Percentiles rank a stretch among this genome's conserved stretches.
Evolutionary conservation across 139 green algal genomes (phyloP).

Genomic region (Diplosphaera chodatii): DNA sequence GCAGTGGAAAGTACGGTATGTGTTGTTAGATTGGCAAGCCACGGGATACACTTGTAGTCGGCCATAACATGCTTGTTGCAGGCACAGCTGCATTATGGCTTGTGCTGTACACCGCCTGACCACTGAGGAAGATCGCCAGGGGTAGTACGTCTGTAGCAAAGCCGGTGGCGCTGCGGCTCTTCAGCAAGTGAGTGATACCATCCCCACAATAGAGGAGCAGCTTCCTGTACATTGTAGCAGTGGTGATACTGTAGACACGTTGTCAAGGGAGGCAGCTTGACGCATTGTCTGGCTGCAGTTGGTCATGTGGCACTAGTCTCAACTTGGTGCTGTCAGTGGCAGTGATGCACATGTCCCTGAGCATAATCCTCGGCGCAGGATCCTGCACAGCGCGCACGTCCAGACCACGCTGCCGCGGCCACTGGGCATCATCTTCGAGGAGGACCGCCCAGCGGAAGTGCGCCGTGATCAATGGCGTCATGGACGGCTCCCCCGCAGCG

Average conservation of each 20-base stretch:
- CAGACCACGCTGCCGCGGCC: slow-evolving; percentile 54
- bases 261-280: too few relatives aligned
- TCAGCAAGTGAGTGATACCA: slow-evolving; percentile 15
- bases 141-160: slow-evolving; percentile 56
- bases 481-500: slow-evolving; percentile 11
- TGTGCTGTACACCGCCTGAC: slow-evolving; percentile 70
- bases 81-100: slow-evolving; percentile 59
- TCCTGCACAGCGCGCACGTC: slow-evolving; percentile 51
- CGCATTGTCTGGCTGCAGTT: too few relatives aligned
- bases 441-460: slow-evolving; percentile 31
- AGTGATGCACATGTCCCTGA: too few relatives aligned
- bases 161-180: slow-evolving; percentile 45
- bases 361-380: slow-evolving; percentile 6
- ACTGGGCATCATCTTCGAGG: slow-evolving; percentile 63
- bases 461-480: slow-evolving; percentile 42
- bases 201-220: neutral
- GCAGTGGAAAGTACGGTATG: too few relatives aligned
- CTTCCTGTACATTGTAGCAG: too few relatives aligned
- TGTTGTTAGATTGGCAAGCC: too few relatives aligned
- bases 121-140: slow-evolving; percentile 41
- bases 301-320: too few relatives aligned
- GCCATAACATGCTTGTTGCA: too few relatives aligned
- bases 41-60: too few relatives aligned
- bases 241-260: too few relatives aligned
- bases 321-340: too few relatives aligned